Conservation (phyloP, 1,139 yeast species). For the Magnusiomyces fungicola region DNA sequence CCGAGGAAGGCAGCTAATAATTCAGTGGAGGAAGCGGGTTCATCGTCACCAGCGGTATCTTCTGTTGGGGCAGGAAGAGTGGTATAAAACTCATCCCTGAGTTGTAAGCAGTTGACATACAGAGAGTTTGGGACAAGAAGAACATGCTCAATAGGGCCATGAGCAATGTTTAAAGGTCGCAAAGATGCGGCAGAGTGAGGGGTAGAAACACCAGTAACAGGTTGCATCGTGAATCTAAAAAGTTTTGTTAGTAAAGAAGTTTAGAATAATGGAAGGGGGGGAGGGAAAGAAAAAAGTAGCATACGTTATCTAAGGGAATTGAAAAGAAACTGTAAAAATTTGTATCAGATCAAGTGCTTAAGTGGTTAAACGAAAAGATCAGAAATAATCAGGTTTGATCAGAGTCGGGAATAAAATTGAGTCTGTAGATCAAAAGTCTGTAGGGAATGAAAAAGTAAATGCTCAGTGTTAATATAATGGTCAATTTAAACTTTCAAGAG, state of each 20-base stretch:
- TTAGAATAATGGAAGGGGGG: not conserved
- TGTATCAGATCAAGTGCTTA: not conserved
- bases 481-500: no score
- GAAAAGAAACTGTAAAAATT: not conserved
- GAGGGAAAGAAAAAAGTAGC: not conserved
- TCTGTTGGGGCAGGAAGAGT: conserved; percentile 72
- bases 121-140: conserved; percentile 77
- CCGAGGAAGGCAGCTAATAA: conserved; percentile 80
- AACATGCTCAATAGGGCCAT: conserved; percentile 84
- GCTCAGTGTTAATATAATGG: no score
- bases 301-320: not conserved
- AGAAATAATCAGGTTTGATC: not conserved
- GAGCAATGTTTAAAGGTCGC: conserved; percentile 75
- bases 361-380: no score
- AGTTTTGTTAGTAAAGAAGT: not conserved
- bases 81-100: conserved; percentile 77
- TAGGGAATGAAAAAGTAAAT: no score
- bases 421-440: no score
- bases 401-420: no score
- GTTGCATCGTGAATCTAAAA: conserved; percentile 11
- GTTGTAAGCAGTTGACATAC: conserved; percentile 75
- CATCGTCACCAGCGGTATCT: conserved; percentile 78
- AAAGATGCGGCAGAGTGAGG: conserved; percentile 43
- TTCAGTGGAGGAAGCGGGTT: conserved; percentile 85
- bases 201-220: conserved; percentile 37